Base-by-base conservation (phyloP, 2,329 filamentous ascomycete genomes). In the Stylonectria norvegica region DNA sequence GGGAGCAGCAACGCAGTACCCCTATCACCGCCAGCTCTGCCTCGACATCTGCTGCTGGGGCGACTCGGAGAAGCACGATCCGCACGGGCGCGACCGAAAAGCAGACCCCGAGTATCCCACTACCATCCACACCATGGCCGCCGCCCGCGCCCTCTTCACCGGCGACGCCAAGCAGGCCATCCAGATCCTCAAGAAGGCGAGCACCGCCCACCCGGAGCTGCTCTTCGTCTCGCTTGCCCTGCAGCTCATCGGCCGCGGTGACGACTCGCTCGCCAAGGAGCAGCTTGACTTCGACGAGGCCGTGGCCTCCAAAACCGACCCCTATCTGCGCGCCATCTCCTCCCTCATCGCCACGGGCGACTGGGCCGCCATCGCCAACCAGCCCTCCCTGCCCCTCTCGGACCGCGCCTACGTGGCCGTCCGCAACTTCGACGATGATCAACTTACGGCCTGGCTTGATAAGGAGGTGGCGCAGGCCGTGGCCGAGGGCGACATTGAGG, bases 281-380 rank as follows among this genome's bases (percentile, higher is more conserved):
- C 67, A 75, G 44, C 67, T 81, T 17, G 76, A 80, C 51, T 77
- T 80, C 52, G 77, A 81, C 57, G 75, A 78, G 41, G 68, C 68
- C 2, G 70, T 78, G 11, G 76, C 80, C 18, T 79, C 76, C 43
- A 78, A 84, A 45, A 81, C 83, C 0, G 86, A 93, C 53, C 83
- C 86, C 0, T 91, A 90, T 57, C 75, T 93, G 17, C 83, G 86
- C 40, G 86, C 86, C 5, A 84, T 93, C 34, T 86, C 88, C 17
- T 81, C 83, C 3, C 81, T 87, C 50, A 86, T 93, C 45, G 81
- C 83, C 8, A 87, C 82, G 0, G 83, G 84, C 4, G 78, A 89
- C 59, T 93, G 88, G 88, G 70, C 76, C 14, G 75, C 77, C 28
- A 85, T 93, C 28, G 82, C 85, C 27, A 78, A 83, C 48, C 86